Base-by-base conservation (phyloP, 2,329 filamentous ascomycete genomes). In the Graphiopsis chlorocephala region DNA sequence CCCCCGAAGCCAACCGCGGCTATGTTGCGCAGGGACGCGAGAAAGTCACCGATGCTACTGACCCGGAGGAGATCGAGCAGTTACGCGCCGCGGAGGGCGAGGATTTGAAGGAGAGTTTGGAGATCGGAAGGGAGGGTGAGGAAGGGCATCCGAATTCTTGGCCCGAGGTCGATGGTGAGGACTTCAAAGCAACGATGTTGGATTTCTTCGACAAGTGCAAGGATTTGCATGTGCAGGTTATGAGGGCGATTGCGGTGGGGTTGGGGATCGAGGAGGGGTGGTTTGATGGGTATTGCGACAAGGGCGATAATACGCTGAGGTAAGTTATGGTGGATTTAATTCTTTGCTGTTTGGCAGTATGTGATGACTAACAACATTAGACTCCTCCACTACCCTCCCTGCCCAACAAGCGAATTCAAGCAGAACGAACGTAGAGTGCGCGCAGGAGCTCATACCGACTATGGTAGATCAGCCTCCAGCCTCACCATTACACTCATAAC, bases 141-240 rank as follows among this genome's bases (percentile, higher is more conserved):
- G 79, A 82, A 0, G 86, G 81, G 0, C 80, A 84, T 60, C 89
- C 91, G 0, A 97, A 97, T 74, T 87, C 85, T 68, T 97, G 93
- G 93, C 93, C 88, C 0, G 72, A 76, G 48, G 68, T 66, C n/a
- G 72, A 72, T 63, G 93, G 90, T 1, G 86, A 86, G 65, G 79
- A 81, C 68, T 93, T 94, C 80, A 88, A 86, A 71, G 72, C 80
- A n/a, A 84, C 83, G 20, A 96, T 96, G 92, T 75, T 88, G 57
- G 77, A 77, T 3, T 97, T 97, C 77, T 90, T 90, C 70, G 83
- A 83, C n/a, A 82, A 83, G 66, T 96, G 92, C 78, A 91, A 92
- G 75, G 75, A 79, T 15, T 76, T 97, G 63, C 90, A 97, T 76
- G 81, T 86, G 29, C 82, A 93, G 79, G 93, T 96, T 75, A 79